Evolutionary conservation across 2,329 filamentous ascomycete species (phyloP).

Genomic region (Penicillium oxalicum): DNA sequence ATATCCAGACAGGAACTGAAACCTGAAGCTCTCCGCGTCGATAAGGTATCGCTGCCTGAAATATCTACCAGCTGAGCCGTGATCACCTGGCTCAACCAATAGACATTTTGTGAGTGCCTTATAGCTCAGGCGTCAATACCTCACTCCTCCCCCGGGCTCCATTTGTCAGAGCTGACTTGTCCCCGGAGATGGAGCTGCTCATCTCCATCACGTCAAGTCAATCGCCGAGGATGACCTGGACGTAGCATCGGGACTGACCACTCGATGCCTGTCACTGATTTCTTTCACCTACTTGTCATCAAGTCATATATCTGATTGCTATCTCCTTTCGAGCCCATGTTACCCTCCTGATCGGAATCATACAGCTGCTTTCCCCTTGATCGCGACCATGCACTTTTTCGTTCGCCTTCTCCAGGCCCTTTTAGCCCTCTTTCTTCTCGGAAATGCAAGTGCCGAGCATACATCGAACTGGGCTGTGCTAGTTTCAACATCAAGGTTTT

Average conservation of each 20-base stretch:
- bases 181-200: neutral
- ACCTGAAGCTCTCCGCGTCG: too few species aligned
- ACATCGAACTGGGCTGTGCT: slow-evolving; percentile 99
- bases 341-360: slow-evolving; percentile 6
- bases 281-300: neutral
- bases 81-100: too few species aligned
- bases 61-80: too few species aligned
- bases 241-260: slow-evolving; percentile 1
- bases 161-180: neutral
- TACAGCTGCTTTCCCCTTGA: slow-evolving; percentile 10
- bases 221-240: slow-evolving; percentile 5
- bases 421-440: slow-evolving; percentile 20
- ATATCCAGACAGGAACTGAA: too few species aligned
- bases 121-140: slow-evolving; percentile 5
- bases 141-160: neutral
- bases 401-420: slow-evolving; percentile 23
- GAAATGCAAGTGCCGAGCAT: slow-evolving; percentile 47
- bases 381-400: slow-evolving; percentile 23
- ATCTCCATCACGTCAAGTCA: neutral
- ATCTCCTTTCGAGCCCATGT: slow-evolving; percentile 1
- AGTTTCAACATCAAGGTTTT: slow-evolving; percentile 97
- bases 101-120: neutral
- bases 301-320: neutral
- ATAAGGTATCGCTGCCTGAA: too few species aligned
- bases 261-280: neutral